A percentile compares a stretch with the other conserved stretches of the same genome.
phyloP scores from a whole-genome alignment of 768 basidiomycete genomes.

The Boletus bicolor region DNA sequence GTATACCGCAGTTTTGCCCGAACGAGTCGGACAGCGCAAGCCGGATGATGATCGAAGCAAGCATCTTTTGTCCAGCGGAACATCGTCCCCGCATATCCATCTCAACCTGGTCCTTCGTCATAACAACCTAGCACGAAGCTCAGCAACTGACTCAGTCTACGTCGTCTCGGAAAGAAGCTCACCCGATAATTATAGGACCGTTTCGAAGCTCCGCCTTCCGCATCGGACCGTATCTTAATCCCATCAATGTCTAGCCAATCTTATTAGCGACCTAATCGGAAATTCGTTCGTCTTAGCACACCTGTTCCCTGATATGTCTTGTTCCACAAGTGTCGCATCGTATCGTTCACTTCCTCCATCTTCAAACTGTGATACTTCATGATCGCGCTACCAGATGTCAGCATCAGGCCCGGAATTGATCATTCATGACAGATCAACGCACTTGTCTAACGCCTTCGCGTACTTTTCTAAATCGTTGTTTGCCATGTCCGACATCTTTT shows the following conservation, averaged over 20 bases:
- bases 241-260: constrained; percentile 83
- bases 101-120: constrained; percentile 98
- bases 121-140: constrained; percentile 70
- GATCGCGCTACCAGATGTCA: constrained; percentile 67
- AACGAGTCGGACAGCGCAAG: constrained; percentile 97
- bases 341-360: constrained; percentile 99
- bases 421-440: constrained; percentile 19
- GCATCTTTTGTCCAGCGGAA: constrained; percentile 97
- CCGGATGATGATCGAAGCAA: constrained; percentile 96
- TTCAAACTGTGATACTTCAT: constrained; percentile 98
- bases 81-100: constrained; percentile 99
- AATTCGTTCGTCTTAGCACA: constrained; percentile 30
- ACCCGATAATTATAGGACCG: constrained; percentile 97
- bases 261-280: constrained; percentile 11
- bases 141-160: constrained; percentile 10
- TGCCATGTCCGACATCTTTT: constrained; percentile 94
- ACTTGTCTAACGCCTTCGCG: constrained; percentile 96
- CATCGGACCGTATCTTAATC: constrained; percentile 91
- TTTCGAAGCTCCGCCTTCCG: constrained; percentile 85
- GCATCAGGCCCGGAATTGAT: neutral
- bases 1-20: constrained; percentile 95
- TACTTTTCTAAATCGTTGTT: constrained; percentile 98
- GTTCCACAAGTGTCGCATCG: constrained; percentile 96
- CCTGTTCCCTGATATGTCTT: constrained; percentile 99
- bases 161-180: constrained; percentile 26